These are phyloP conservation scores for Colletotrichum camelliae DNA, from an alignment of 2,329 filamentous ascomycete genomes.

Conservation along the genomic window DNA sequence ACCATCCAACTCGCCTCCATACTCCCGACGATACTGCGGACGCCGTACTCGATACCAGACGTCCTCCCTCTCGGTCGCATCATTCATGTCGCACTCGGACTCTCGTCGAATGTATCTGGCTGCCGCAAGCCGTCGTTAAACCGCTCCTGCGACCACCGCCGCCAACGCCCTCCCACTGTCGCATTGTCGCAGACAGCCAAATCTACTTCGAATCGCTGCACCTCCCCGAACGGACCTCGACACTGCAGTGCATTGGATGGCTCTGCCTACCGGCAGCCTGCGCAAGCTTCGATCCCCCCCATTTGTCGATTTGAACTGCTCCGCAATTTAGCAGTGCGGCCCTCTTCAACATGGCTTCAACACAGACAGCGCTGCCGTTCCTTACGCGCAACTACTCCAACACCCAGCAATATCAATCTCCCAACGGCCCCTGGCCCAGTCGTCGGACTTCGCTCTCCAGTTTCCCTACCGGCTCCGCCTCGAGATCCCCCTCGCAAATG, in stretches of 20 bases:
- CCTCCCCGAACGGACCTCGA: slow-evolving; percentile 18
- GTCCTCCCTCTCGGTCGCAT: background rate
- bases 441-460: slow-evolving; percentile 67
- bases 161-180: background rate
- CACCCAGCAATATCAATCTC: slow-evolving; percentile 37
- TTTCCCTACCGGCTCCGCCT: slow-evolving; percentile 54
- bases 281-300: slow-evolving; percentile 6
- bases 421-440: slow-evolving; percentile 31
- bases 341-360: slow-evolving; percentile 40
- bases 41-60: background rate
- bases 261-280: slow-evolving; percentile 14
- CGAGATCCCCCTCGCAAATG: slow-evolving; percentile 63
- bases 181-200: slow-evolving; percentile 14
- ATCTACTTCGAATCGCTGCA: slow-evolving; percentile 7
- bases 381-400: slow-evolving; percentile 43
- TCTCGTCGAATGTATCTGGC: background rate
- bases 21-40: background rate
- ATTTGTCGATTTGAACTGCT: slow-evolving; percentile 8
- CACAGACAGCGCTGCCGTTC: slow-evolving; percentile 46
- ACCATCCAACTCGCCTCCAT: background rate
- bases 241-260: slow-evolving; percentile 12
- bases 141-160: background rate
- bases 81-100: slow-evolving; percentile 11
- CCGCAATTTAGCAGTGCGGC: slow-evolving; percentile 7
- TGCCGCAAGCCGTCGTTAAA: background rate